Conservation (phyloP, 1,284 basidiomycete genomes). For the Leccinum subfulvum region DNA sequence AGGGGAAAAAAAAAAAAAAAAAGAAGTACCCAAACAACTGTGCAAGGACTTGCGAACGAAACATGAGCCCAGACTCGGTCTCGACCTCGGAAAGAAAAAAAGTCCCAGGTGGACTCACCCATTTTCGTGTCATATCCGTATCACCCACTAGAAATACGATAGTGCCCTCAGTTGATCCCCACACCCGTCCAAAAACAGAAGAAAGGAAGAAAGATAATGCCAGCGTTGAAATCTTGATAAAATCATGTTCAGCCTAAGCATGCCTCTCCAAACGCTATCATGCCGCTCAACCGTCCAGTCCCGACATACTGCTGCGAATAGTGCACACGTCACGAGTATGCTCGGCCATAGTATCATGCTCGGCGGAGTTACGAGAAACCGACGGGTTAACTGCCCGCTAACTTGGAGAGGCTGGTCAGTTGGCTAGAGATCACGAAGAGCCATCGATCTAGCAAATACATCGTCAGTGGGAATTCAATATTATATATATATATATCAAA, state of each 20-base stretch:
- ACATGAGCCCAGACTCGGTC: neutral
- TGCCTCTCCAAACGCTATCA: constrained; percentile 28
- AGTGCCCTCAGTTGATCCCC: constrained; percentile 34
- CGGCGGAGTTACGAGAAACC: constrained; percentile 42
- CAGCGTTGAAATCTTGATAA: constrained; percentile 2
- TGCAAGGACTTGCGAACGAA: constrained; percentile 21
- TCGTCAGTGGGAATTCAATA: neutral
- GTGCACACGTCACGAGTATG: constrained; percentile 47
- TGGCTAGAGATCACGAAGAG: constrained; percentile 40
- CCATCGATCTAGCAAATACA: constrained; percentile 25
- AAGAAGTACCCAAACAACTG: constrained; percentile 43
- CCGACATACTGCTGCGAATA: constrained; percentile 53
- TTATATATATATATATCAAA: no score
- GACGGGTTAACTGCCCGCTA: constrained; percentile 40
- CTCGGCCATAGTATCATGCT: constrained; percentile 48
- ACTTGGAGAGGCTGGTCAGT: constrained; percentile 39
- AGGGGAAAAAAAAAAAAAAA: neutral
- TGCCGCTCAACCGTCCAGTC: constrained; percentile 36
- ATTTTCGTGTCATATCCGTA: constrained; percentile 39
- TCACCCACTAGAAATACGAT: constrained; percentile 55
- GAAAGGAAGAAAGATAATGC: neutral
- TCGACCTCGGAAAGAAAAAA: neutral
- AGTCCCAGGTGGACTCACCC: neutral
- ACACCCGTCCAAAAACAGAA: neutral
- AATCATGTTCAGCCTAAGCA: neutral